phyloP scores from a whole-genome alignment of 225 moss, liverwort and hornwort genomes.

The Pseudisothecium myosuroides region DNA sequence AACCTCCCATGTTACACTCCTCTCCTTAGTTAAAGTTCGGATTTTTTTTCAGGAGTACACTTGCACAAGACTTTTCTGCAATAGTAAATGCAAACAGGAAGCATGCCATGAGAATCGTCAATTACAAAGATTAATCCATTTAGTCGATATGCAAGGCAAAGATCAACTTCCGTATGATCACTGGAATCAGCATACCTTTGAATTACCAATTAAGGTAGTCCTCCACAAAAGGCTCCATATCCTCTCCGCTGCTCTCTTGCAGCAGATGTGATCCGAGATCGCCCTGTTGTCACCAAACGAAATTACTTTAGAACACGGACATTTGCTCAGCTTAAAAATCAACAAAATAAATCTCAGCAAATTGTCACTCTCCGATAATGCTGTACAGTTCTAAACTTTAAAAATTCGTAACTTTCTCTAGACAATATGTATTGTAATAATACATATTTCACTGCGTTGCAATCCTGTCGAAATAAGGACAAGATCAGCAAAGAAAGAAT shows the following conservation, averaged over 20 bases:
- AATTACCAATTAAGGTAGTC: background rate
- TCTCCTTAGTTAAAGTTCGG: background rate
- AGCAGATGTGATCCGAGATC: background rate
- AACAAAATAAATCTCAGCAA: background rate
- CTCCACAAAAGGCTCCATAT: background rate
- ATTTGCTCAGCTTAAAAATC: background rate
- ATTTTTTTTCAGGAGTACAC: background rate
- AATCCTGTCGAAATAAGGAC: background rate
- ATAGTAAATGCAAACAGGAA: background rate
- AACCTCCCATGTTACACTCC: slow-evolving; percentile 5
- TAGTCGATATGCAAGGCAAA: background rate
- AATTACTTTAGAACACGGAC: background rate
- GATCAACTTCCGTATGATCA: background rate
- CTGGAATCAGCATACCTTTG: background rate
- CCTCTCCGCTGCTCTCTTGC: background rate
- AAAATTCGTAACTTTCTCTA: background rate
- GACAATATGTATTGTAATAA: no score
- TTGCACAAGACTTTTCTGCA: background rate
- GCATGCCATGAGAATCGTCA: background rate
- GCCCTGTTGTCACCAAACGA: background rate
- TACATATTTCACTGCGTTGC: no score
- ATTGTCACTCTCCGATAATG: background rate
- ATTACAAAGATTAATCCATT: background rate
- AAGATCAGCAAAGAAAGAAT: background rate
- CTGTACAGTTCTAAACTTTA: background rate